A percentile compares a stretch with the other conserved stretches of the same genome.
Evolutionary conservation across 352 stramenopile species (phyloP).

Genomic region (Peronospora tabacina): DNA sequence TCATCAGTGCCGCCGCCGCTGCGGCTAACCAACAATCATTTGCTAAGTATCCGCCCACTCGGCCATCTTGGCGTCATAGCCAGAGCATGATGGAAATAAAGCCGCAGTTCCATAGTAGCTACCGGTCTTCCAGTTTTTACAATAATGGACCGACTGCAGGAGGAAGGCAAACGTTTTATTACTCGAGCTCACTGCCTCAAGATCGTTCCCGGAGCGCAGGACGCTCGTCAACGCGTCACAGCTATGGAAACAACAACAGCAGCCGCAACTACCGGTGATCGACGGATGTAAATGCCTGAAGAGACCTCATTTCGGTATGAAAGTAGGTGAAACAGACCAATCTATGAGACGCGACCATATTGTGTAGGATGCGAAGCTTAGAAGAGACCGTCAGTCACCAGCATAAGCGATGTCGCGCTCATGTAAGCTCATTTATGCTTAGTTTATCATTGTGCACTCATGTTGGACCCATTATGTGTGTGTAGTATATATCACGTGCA

Average conservation of each 20-base stretch:
- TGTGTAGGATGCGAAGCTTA: constrained; percentile 23
- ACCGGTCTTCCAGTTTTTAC: constrained; percentile 41
- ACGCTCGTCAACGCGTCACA: constrained; percentile 37
- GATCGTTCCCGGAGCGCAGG: constrained; percentile 47
- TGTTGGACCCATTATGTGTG: too few species aligned
- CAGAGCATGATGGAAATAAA: constrained; percentile 58
- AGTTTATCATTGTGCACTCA: too few species aligned
- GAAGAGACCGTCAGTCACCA: not conserved
- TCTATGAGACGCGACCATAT: constrained; percentile 33
- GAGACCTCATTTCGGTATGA: constrained; percentile 4
- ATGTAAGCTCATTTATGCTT: not conserved
- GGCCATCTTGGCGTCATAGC: constrained; percentile 54
- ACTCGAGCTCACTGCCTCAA: constrained; percentile 42
- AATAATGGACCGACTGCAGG: constrained; percentile 21
- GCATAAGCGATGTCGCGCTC: not conserved
- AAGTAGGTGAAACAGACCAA: constrained; percentile 22
- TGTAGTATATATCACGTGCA: too few species aligned
- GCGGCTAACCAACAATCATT: constrained; percentile 43
- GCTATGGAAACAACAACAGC: constrained; percentile 23
- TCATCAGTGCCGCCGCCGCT: constrained; percentile 26
- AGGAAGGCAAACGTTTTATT: constrained; percentile 33
- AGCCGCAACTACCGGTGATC: constrained; percentile 28
- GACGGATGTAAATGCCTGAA: constrained; percentile 9
- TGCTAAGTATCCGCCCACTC: constrained; percentile 43
- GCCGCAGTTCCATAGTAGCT: constrained; percentile 27